Percentiles rank a stretch among this genome's conserved stretches.
Conservation (phyloP, 176 grass and related monocot species). For the Carex parvula region DNA sequence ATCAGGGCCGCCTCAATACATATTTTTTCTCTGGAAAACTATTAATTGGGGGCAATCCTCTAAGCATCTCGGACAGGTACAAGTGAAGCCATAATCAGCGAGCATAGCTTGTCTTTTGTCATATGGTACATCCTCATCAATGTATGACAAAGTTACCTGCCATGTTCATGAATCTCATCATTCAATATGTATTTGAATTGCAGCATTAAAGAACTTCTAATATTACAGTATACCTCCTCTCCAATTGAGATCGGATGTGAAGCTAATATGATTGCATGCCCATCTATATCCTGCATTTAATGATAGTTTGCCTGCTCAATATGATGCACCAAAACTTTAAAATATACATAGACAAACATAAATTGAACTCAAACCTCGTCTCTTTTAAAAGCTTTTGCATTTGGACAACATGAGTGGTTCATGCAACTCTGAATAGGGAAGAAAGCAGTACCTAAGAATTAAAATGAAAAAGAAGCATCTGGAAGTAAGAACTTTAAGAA, state of each 20-base stretch:
- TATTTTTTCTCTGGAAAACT: not conserved
- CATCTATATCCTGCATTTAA: slow-evolving; percentile 72
- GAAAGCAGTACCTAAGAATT: slow-evolving; percentile 69
- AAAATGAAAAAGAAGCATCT: slow-evolving; percentile 1
- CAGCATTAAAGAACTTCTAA: not conserved
- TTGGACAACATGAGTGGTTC: slow-evolving; percentile 96
- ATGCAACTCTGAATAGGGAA: slow-evolving; percentile 98
- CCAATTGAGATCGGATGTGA: slow-evolving; percentile 39
- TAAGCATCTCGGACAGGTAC: slow-evolving; percentile 60
- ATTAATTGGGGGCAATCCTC: slow-evolving; percentile 46
- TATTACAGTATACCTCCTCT: slow-evolving; percentile 57
- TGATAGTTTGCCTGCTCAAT: not conserved
- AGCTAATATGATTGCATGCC: slow-evolving; percentile 64
- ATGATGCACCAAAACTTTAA: not conserved
- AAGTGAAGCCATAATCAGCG: slow-evolving; percentile 84
- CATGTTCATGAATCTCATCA: not conserved
- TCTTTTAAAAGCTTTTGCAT: slow-evolving; percentile 95
- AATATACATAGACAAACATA: not conserved
- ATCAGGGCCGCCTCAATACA: slow-evolving; percentile 52
- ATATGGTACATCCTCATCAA: slow-evolving; percentile 72
- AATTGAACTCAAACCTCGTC: slow-evolving; percentile 48
- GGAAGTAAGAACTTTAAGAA: slow-evolving; percentile 2
- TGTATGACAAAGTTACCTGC: slow-evolving; percentile 88
- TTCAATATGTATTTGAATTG: not conserved
- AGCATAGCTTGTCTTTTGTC: slow-evolving; percentile 72